Percentiles rank a stretch among this genome's conserved stretches.
phyloP scores from a whole-genome alignment of 2,329 filamentous ascomycete species.

The Pseudocercospora cruenta region DNA sequence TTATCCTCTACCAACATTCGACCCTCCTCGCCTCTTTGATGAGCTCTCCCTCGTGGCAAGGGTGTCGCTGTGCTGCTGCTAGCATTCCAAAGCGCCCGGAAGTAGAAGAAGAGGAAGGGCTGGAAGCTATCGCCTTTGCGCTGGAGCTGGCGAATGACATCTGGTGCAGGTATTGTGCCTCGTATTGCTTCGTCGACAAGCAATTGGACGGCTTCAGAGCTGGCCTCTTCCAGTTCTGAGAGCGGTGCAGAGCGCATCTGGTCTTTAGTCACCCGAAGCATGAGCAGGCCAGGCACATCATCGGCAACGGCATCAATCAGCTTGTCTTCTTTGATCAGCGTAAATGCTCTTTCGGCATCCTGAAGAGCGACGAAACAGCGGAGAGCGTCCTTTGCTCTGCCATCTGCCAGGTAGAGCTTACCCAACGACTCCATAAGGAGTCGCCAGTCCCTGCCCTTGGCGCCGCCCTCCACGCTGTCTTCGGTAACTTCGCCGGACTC shows the following conservation, averaged over 20 bases:
- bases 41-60: slow-evolving; percentile 30
- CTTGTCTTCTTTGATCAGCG: slow-evolving; percentile 82
- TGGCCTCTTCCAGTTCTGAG: slow-evolving; percentile 75
- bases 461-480: slow-evolving; percentile 74
- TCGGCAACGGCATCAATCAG: slow-evolving; percentile 87
- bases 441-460: slow-evolving; percentile 76
- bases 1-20: slow-evolving; percentile 76
- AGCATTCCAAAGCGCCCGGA: slow-evolving; percentile 76
- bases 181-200: slow-evolving; percentile 90
- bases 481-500: slow-evolving; percentile 74
- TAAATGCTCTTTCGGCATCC: slow-evolving; percentile 87
- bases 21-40: slow-evolving; percentile 53
- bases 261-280: slow-evolving; percentile 77
- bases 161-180: slow-evolving; percentile 76
- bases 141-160: slow-evolving; percentile 78
- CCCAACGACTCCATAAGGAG: slow-evolving; percentile 87
- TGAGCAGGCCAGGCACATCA: slow-evolving; percentile 86
- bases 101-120: slow-evolving; percentile 88
- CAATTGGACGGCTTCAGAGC: slow-evolving; percentile 79
- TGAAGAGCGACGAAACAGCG: slow-evolving; percentile 88
- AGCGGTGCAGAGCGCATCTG: slow-evolving; percentile 67
- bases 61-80: slow-evolving; percentile 5
- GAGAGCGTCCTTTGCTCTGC: slow-evolving; percentile 80
- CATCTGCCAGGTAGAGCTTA: slow-evolving; percentile 79
- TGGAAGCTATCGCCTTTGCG: slow-evolving; percentile 61